Conservation (phyloP, 257 asterid genomes). For the Primulina eburnea region DNA sequence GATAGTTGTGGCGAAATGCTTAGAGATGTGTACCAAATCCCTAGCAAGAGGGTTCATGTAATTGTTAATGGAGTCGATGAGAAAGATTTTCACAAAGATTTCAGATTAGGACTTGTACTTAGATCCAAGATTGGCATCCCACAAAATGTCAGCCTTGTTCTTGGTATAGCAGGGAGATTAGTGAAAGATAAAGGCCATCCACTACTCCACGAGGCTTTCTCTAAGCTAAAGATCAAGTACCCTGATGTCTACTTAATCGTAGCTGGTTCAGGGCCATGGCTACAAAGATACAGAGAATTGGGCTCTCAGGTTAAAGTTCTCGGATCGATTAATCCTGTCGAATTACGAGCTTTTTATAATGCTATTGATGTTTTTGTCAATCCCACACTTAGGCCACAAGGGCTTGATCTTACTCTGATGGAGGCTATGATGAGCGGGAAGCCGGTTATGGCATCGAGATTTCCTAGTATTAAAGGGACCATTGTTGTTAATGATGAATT, state of each 20-base stretch:
- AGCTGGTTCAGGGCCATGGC: constrained; percentile 97
- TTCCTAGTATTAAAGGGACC: constrained; percentile 88
- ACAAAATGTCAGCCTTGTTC: constrained; percentile 58
- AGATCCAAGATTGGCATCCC: constrained; percentile 66
- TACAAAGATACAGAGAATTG: constrained; percentile 57
- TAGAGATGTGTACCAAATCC: constrained; percentile 83
- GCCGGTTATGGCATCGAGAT: constrained; percentile 87
- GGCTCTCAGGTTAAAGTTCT: constrained; percentile 62
- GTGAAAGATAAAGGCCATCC: constrained; percentile 96
- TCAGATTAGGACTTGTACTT: constrained; percentile 39
- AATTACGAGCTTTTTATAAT: constrained; percentile 60
- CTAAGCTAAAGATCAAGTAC: constrained; percentile 44
- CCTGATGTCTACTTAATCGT: constrained; percentile 60
- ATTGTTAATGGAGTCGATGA: constrained; percentile 77
- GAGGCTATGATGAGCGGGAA: constrained; percentile 97
- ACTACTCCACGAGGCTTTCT: constrained; percentile 67
- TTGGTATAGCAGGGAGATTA: constrained; percentile 85
- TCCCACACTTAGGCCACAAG: constrained; percentile 94
- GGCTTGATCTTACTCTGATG: constrained; percentile 86
- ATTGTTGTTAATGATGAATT: constrained; percentile 66
- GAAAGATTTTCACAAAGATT: constrained; percentile 59
- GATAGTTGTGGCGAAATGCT: constrained; percentile 93
- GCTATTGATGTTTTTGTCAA: constrained; percentile 80
- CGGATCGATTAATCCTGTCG: constrained; percentile 67
- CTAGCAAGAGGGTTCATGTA: constrained; percentile 66